Evolutionary conservation across 495 filamentous ascomycete species (phyloP).

Genomic region (Tuber melanosporum): DNA sequence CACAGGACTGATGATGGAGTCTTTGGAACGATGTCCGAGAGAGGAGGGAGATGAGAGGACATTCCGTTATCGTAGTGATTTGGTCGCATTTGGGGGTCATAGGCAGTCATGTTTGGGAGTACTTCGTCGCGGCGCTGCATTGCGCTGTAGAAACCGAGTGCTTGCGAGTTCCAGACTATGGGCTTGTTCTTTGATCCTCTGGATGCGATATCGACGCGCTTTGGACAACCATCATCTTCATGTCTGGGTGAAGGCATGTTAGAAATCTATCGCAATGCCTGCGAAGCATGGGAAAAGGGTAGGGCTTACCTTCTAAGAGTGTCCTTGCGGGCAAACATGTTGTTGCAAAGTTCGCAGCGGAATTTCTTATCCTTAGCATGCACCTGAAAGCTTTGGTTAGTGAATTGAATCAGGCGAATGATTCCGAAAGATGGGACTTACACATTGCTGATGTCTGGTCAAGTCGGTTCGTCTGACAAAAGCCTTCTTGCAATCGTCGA

Average conservation of each 20-base stretch:
- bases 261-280: constrained; percentile 13
- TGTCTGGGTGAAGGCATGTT: constrained; percentile 51
- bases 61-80: constrained; percentile 30
- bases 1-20: constrained; percentile 21
- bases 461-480: constrained; percentile 84
- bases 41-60: constrained; percentile 29
- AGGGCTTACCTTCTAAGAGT: constrained; percentile 64
- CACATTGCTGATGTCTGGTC: constrained; percentile 72
- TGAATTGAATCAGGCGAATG: neutral
- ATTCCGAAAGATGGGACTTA: constrained; percentile 43
- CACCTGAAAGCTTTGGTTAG: constrained; percentile 46
- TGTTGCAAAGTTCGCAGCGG: constrained; percentile 64
- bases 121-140: constrained; percentile 32
- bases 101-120: constrained; percentile 20
- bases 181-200: constrained; percentile 35
- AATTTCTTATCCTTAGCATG: constrained; percentile 69
- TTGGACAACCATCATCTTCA: constrained; percentile 72
- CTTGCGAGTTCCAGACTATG: constrained; percentile 37
- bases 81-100: constrained; percentile 28
- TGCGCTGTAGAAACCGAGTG: constrained; percentile 31
- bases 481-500: constrained; percentile 60
- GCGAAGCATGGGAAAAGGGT: neutral
- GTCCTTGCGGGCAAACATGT: constrained; percentile 72
- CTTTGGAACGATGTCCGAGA: constrained; percentile 35
- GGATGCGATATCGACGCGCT: constrained; percentile 54